Evolutionary conservation across 2,329 filamentous ascomycete species (phyloP).

Genomic region (Epichloe baconii): DNA sequence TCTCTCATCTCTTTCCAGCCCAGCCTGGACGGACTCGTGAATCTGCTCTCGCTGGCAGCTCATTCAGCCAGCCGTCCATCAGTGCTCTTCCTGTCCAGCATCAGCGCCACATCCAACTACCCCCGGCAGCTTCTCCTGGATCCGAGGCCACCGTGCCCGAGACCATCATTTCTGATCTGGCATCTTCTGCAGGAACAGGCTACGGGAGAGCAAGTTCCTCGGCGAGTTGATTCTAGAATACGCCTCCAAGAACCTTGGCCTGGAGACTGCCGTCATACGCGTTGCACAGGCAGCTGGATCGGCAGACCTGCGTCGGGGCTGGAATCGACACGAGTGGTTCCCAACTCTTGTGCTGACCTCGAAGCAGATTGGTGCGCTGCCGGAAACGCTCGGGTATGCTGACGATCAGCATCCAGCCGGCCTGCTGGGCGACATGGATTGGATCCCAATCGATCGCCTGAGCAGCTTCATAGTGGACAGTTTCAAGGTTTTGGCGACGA

Average conservation of each 20-base stretch:
- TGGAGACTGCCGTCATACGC: conserved; percentile 2
- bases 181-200: neutral
- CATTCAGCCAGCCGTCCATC: neutral
- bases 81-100: conserved; percentile 6
- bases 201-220: conserved; percentile 7
- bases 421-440: conserved; percentile 2
- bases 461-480: conserved; percentile 1
- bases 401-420: neutral
- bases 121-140: neutral
- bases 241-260: neutral
- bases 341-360: conserved; percentile 6
- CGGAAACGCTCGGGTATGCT: conserved; percentile 1
- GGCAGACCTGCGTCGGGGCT: neutral
- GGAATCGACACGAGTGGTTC: conserved; percentile 6
- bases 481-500: neutral
- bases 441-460: conserved; percentile 5
- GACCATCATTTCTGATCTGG: neutral
- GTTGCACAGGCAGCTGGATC: conserved; percentile 4
- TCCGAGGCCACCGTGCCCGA: neutral
- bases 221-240: conserved; percentile 2
- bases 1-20: conserved; percentile 3
- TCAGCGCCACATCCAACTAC: conserved; percentile 2
- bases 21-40: conserved; percentile 1
- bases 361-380: conserved; percentile 2
- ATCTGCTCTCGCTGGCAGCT: conserved; percentile 3